Evolutionary conservation across 805 yeast species (phyloP), one percentile per base, ranked within the genome.

Genomic region (Metschnikowia peoriensis): DNA sequence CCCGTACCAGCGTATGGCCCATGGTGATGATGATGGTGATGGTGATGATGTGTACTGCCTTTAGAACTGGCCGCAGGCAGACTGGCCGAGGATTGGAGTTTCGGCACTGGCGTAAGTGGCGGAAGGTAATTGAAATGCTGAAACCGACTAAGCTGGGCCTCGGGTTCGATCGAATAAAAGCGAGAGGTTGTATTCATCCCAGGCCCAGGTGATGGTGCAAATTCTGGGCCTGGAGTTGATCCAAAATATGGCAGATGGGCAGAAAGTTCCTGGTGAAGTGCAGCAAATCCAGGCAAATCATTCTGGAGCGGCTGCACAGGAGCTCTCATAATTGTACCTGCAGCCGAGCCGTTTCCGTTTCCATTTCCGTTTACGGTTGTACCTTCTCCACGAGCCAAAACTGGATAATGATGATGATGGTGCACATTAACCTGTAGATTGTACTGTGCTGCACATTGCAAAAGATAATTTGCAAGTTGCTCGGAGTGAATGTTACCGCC

Each of bases 61-160:
- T 57, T 54, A 14, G 61, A 44, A 15, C 58, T 50, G n/a, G 54
- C 50, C 22, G 61, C 69, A 0, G 80, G 73, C 27, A 77, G 71
- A n/a, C 80, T 66, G 28, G 71, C 73, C 0, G 88, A 83, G 1
- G 89, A 83, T 22, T 76, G 84, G 42, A 87, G 67, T 59, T 83
- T 85, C 0, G 93, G 94, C 46, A 83, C 86, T 54, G 84, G 86
- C 6, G 87, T 82, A 55, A 80, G 66, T 1, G 91, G 86, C 12
- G 92, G 89, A 28, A 87, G 68, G 60, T 85, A 86, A 65, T 86
- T 86, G 72, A 87, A 87, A 70, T 87, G 94, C 46, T 84, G 84
- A 50, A 48, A 51, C 12, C 64, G 59, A n/a, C 44, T 44, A 29
- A 54, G 43, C 44, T 54, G 61, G n/a, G 52, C 44, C 41, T 54